Evolutionary conservation across 108 stramenopile genomes (phyloP).

Genomic region (Cyclotella distinguenda): DNA sequence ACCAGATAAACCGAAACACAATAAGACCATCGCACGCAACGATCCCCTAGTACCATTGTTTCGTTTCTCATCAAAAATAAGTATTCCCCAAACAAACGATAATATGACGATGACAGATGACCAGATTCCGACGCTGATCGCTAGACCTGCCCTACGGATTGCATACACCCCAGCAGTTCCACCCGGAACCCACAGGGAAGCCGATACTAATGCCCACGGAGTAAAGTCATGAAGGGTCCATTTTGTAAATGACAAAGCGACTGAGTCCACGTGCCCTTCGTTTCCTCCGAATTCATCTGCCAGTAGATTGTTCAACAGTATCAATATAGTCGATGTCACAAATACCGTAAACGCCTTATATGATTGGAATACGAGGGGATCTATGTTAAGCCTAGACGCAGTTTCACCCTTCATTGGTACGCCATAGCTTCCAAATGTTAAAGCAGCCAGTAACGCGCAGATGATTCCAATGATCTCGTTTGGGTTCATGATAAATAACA

Average conservation of each 20-base stretch:
- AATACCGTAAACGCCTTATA: constrained; percentile 70
- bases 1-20: constrained; percentile 63
- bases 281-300: constrained; percentile 4
- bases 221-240: constrained; percentile 47
- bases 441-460: constrained; percentile 55
- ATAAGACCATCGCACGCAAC: constrained; percentile 48
- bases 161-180: constrained; percentile 78
- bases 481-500: constrained; percentile 24
- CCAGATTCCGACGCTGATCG: constrained; percentile 76
- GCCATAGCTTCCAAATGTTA: constrained; percentile 82
- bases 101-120: constrained; percentile 75
- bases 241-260: constrained; percentile 9
- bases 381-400: constrained; percentile 62
- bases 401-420: constrained; percentile 80
- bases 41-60: constrained; percentile 50
- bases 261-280: not conserved
- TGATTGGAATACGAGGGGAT: constrained; percentile 84
- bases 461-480: constrained; percentile 36
- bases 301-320: constrained; percentile 40
- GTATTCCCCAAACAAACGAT: constrained; percentile 71
- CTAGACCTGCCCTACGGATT: constrained; percentile 76
- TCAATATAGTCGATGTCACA: constrained; percentile 27
- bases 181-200: constrained; percentile 73
- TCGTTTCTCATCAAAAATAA: constrained; percentile 76
- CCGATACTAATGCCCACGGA: constrained; percentile 60